These are phyloP conservation scores for Penicillium sp. DNA, from an alignment of 2,329 filamentous ascomycete genomes.

Conservation along the genomic window DNA sequence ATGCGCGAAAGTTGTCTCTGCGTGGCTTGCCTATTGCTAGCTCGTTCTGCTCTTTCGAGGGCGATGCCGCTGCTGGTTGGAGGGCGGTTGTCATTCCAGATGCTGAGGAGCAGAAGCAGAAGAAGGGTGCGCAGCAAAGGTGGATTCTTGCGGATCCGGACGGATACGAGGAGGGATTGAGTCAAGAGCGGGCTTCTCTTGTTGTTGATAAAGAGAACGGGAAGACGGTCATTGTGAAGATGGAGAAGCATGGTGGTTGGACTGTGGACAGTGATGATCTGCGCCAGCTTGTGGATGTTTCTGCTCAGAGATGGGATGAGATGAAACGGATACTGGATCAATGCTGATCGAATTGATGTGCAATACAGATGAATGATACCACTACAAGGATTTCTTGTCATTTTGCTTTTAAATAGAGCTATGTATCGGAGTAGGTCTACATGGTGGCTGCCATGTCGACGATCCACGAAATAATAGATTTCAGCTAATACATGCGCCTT, in stretches of 20 bases:
- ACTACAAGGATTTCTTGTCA: conserved; percentile 8
- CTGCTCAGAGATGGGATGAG: conserved; percentile 64
- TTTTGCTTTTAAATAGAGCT: neutral
- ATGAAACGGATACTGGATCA: conserved; percentile 46
- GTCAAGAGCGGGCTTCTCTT: conserved; percentile 76
- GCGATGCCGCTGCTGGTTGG: conserved; percentile 46
- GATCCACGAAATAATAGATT: neutral
- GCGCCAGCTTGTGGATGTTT: conserved; percentile 57
- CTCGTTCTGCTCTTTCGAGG: conserved; percentile 75
- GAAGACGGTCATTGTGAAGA: conserved; percentile 56
- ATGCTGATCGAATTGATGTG: conserved; percentile 22
- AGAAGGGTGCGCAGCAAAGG: conserved; percentile 33
- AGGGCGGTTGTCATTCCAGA: conserved; percentile 37
- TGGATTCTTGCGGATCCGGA: conserved; percentile 90
- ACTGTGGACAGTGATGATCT: conserved; percentile 64
- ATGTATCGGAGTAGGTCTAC: neutral
- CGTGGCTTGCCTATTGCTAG: conserved; percentile 69
- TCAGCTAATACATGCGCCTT: neutral
- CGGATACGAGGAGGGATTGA: conserved; percentile 80
- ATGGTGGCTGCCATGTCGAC: neutral
- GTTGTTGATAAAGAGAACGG: conserved; percentile 63
- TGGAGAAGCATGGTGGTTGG: conserved; percentile 82
- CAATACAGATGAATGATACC: conserved; percentile 28
- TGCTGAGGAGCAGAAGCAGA: conserved; percentile 42
- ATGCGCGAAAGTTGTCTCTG: conserved; percentile 58